phyloP scores from a whole-genome alignment of 2,329 filamentous ascomycete genomes.

The Phyllachora maydis region DNA sequence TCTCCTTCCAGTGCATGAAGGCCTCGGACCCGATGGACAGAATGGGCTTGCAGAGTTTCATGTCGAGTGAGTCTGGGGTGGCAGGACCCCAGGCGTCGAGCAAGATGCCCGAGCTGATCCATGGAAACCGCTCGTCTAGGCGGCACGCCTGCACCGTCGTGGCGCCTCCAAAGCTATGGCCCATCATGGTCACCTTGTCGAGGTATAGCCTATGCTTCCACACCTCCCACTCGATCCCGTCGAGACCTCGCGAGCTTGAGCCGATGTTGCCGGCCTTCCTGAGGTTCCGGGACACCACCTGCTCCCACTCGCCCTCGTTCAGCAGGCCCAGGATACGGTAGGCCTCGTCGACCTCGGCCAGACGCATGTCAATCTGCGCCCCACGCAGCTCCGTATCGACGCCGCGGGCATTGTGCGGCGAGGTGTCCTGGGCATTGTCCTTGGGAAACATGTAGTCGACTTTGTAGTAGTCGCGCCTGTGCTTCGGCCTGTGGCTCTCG shows the following conservation, averaged over 20 bases:
- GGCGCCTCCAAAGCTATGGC: slow-evolving; percentile 47
- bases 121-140: slow-evolving; percentile 28
- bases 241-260: slow-evolving; percentile 34
- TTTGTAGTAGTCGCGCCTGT: slow-evolving; percentile 19
- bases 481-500: slow-evolving; percentile 7
- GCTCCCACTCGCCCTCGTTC: slow-evolving; percentile 27
- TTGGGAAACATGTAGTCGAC: slow-evolving; percentile 45
- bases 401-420: slow-evolving; percentile 33
- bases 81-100: slow-evolving; percentile 43
- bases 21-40: slow-evolving; percentile 46
- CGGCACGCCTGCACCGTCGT: slow-evolving; percentile 40
- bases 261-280: slow-evolving; percentile 35
- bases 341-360: slow-evolving; percentile 44
- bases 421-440: slow-evolving; percentile 25
- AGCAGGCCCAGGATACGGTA: slow-evolving; percentile 34
- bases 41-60: slow-evolving; percentile 28
- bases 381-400: slow-evolving; percentile 36
- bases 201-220: slow-evolving; percentile 36
- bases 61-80: slow-evolving; percentile 19
- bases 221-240: slow-evolving; percentile 29
- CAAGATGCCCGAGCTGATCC: slow-evolving; percentile 41
- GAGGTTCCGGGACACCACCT: slow-evolving; percentile 28
- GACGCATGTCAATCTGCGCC: slow-evolving; percentile 40
- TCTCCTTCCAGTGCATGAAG: slow-evolving; percentile 49
- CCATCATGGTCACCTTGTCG: slow-evolving; percentile 36